A percentile compares a stretch with the other conserved stretches of the same genome.
These are phyloP conservation scores for Asterochloris erici DNA, from an alignment of 139 green algal species.

Conservation along the genomic window DNA sequence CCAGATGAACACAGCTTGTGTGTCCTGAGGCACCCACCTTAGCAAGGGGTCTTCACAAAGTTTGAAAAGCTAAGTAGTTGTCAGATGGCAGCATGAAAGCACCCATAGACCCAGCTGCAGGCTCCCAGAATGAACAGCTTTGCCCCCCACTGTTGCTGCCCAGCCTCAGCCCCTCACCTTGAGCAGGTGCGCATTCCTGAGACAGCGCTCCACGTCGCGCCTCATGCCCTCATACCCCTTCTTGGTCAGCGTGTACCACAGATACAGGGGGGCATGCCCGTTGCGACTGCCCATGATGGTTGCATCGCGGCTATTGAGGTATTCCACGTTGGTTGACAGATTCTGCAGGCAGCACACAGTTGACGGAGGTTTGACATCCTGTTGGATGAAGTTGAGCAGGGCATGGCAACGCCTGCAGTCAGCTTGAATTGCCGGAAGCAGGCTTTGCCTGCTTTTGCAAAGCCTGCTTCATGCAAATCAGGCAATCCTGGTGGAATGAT, in stretches of 20 bases:
- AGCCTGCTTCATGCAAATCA: too few relatives aligned
- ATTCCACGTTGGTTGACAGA: constrained; percentile 83
- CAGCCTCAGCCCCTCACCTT: constrained; percentile 30
- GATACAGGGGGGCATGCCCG: constrained; percentile 93
- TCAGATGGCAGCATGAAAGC: too few relatives aligned
- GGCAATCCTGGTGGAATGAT: too few relatives aligned
- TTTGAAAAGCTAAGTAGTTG: too few relatives aligned
- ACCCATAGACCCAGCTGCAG: too few relatives aligned
- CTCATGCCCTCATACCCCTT: constrained; percentile 88
- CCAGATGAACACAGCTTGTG: too few relatives aligned
- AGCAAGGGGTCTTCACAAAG: too few relatives aligned
- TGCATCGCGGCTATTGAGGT: constrained; percentile 90
- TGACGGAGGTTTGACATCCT: neutral
- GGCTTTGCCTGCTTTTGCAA: too few relatives aligned
- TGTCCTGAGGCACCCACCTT: too few relatives aligned
- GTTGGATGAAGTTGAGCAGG: too few relatives aligned
- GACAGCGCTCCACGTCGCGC: constrained; percentile 90
- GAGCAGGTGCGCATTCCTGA: constrained; percentile 87
- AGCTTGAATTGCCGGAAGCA: neutral
- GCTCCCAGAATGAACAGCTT: too few relatives aligned
- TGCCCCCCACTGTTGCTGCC: too few relatives aligned
- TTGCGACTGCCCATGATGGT: constrained; percentile 98
- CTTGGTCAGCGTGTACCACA: constrained; percentile 93
- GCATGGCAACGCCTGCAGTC: neutral
- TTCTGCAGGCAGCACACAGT: neutral